These are phyloP conservation scores for Apiospora saccharicola DNA, from an alignment of 2,329 filamentous ascomycete genomes.

Conservation along the genomic window DNA sequence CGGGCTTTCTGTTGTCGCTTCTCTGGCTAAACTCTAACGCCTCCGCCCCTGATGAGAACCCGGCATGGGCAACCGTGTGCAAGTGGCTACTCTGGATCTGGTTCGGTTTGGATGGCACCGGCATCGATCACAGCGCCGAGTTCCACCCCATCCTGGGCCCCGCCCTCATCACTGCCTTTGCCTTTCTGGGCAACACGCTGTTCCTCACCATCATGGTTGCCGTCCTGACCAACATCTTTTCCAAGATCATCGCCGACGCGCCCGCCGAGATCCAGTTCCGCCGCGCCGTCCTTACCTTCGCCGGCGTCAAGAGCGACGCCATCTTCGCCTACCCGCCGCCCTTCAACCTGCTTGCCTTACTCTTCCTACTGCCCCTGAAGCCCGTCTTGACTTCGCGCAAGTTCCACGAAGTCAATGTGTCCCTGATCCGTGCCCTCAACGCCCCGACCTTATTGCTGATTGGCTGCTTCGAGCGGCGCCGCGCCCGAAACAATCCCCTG, in stretches of 20 bases:
- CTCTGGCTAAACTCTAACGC: conserved; percentile 63
- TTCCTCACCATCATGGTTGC: conserved; percentile 79
- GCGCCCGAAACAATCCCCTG: conserved; percentile 42
- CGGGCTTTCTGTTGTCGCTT: conserved; percentile 73
- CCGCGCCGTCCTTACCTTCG: conserved; percentile 74
- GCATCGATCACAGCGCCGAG: conserved; percentile 58
- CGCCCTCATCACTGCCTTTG: conserved; percentile 73
- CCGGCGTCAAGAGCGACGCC: conserved; percentile 76
- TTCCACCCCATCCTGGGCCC: conserved; percentile 75
- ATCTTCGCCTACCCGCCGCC: conserved; percentile 75
- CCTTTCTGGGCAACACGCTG: conserved; percentile 77
- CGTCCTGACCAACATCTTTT: conserved; percentile 76
- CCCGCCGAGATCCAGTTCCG: conserved; percentile 76
- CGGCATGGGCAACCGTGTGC: conserved; percentile 62
- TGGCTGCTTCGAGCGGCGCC: conserved; percentile 65
- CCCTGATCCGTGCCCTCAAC: conserved; percentile 68
- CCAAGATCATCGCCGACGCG: conserved; percentile 72
- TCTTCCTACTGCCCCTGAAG: conserved; percentile 71
- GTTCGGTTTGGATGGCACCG: conserved; percentile 75
- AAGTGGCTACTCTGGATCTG: conserved; percentile 85
- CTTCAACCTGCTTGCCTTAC: conserved; percentile 72
- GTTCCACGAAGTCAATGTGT: conserved; percentile 77
- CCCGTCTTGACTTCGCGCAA: conserved; percentile 66
- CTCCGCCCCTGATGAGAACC: conserved; percentile 36
- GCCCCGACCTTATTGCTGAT: conserved; percentile 68